Percentiles rank a stretch among this genome's conserved stretches.
These are phyloP conservation scores for Candida nemodendra DNA, from an alignment of 805 yeast species.

Conservation along the genomic window DNA sequence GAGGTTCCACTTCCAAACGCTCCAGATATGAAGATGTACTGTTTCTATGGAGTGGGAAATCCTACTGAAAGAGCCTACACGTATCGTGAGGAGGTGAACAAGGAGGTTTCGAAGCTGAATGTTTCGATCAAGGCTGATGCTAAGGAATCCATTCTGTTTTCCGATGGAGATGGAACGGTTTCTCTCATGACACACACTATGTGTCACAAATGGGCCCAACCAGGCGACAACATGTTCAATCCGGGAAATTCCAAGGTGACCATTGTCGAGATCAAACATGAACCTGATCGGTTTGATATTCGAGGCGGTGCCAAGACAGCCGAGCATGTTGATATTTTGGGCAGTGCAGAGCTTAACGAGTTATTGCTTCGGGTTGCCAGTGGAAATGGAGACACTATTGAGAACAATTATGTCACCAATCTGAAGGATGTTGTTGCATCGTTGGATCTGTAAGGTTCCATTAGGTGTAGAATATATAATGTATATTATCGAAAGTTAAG, in stretches of 20 bases:
- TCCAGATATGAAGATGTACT: constrained; percentile 83
- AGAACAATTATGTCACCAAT: constrained; percentile 56
- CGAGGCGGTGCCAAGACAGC: constrained; percentile 98
- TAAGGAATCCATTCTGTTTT: constrained; percentile 66
- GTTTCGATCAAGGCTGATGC: constrained; percentile 69
- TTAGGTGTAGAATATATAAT: too few relatives aligned
- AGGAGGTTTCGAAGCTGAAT: constrained; percentile 51
- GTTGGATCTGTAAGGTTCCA: constrained; percentile 47
- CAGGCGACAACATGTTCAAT: constrained; percentile 58
- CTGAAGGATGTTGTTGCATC: constrained; percentile 60
- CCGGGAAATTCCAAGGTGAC: constrained; percentile 76
- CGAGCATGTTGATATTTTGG: constrained; percentile 95
- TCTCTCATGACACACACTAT: constrained; percentile 82
- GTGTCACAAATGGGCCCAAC: constrained; percentile 58
- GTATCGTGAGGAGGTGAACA: constrained; percentile 68
- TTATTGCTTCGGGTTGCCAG: constrained; percentile 76
- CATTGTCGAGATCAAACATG: constrained; percentile 87
- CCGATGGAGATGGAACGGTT: constrained; percentile 97
- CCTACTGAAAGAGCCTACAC: constrained; percentile 93
- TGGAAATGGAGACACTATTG: constrained; percentile 71
- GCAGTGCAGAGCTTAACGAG: constrained; percentile 90
- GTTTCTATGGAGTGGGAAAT: constrained; percentile 95
- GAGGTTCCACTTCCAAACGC: constrained; percentile 92
- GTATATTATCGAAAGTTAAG: too few relatives aligned
- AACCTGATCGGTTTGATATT: constrained; percentile 90